Percentiles rank a stretch among this genome's conserved stretches.
phyloP scores from a whole-genome alignment of 2,329 filamentous ascomycete species.

The Penicillium brasilianum region DNA sequence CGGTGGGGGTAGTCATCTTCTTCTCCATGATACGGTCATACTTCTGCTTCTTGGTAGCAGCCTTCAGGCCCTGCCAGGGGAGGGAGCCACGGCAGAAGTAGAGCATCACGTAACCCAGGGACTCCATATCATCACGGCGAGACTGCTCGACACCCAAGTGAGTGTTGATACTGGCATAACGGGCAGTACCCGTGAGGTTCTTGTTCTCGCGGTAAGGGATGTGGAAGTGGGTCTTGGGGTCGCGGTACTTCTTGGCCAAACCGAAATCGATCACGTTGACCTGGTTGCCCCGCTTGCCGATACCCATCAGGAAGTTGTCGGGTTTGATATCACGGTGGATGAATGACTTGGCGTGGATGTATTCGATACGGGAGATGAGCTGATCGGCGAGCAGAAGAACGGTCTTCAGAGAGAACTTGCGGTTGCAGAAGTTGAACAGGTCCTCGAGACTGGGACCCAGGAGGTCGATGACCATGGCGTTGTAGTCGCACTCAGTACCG shows the following conservation, averaged over 20 bases:
- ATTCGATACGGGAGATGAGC: conserved; percentile 98
- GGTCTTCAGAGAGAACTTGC: conserved; percentile 98
- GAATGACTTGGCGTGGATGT: conserved; percentile 99
- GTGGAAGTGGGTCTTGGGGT: conserved; percentile 99
- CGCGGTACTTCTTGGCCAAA: conserved; percentile 98
- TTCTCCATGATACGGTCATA: conserved; percentile 99
- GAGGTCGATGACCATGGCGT: conserved; percentile 98
- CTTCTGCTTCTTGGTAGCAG: conserved; percentile 99
- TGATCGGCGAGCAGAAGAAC: conserved; percentile 95
- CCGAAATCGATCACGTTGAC: conserved; percentile 99
- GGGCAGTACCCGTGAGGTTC: conserved; percentile 98
- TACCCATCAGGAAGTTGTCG: conserved; percentile 99
- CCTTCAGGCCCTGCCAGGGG: conserved; percentile 98
- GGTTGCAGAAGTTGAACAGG: conserved; percentile 99
- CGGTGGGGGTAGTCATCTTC: conserved; percentile 99
- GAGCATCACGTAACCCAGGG: conserved; percentile 97
- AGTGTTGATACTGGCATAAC: conserved; percentile 98
- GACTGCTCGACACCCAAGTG: conserved; percentile 98
- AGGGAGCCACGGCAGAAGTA: conserved; percentile 99
- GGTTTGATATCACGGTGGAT: conserved; percentile 99
- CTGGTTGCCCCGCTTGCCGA: conserved; percentile 98
- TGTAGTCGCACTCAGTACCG: conserved; percentile 99
- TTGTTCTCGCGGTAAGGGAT: conserved; percentile 99
- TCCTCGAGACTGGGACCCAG: conserved; percentile 95
- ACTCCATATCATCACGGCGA: conserved; percentile 99